Evolutionary conservation across 2,329 filamentous ascomycete genomes (phyloP).

Genomic region (Xylaria sp.): DNA sequence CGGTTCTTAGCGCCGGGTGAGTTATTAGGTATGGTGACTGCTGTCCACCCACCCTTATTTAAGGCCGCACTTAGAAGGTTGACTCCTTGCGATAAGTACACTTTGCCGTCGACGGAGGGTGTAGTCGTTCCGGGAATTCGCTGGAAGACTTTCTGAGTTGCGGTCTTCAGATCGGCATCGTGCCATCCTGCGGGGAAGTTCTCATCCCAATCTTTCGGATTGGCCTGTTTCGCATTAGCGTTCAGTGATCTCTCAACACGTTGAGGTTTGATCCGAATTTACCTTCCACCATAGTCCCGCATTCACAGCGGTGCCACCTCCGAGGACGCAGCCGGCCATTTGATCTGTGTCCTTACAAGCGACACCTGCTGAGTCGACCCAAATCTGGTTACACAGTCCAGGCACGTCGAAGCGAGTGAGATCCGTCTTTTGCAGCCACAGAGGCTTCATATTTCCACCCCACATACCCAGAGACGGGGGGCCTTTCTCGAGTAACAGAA

Average conservation of each 20-base stretch:
- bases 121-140: constrained; percentile 75
- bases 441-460: constrained; percentile 69
- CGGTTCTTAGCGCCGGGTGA: constrained; percentile 72
- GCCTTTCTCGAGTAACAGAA: constrained; percentile 71
- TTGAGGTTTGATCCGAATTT: constrained; percentile 10
- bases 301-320: constrained; percentile 75
- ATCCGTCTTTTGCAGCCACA: constrained; percentile 65
- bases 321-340: constrained; percentile 79
- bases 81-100: constrained; percentile 74
- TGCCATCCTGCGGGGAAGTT: constrained; percentile 81
- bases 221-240: constrained; percentile 56
- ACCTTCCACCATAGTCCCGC: constrained; percentile 75
- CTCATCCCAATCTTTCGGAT: constrained; percentile 75
- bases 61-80: constrained; percentile 70
- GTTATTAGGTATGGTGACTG: constrained; percentile 67
- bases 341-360: constrained; percentile 76
- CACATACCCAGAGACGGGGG: constrained; percentile 72
- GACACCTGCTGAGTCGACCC: constrained; percentile 71
- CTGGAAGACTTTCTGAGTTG: constrained; percentile 70
- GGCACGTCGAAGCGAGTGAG: constrained; percentile 78
- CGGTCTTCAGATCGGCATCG: constrained; percentile 67
- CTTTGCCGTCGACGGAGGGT: constrained; percentile 72
- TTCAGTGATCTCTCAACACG: background rate
- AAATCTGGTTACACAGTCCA: constrained; percentile 77
- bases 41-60: constrained; percentile 69